Base-by-base conservation (phyloP, 305 asterid genomes). In the Caryopteris hybrid region DNA sequence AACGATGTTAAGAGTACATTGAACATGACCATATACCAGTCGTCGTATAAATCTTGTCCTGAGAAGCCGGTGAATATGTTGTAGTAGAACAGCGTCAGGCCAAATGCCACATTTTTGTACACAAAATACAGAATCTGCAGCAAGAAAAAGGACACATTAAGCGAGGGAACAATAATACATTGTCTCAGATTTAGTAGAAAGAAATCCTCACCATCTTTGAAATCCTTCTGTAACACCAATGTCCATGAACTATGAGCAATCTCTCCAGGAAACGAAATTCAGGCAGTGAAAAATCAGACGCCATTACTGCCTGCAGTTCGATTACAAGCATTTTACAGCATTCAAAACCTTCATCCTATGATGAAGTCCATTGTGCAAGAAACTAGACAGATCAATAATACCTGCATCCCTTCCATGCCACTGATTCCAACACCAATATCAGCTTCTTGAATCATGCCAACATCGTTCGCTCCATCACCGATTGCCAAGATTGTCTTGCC, bases 381-480 rank as follows among this genome's bases (percentile, higher is more conserved):
- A 25, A 53, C 11, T 22, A 12, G 23, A 53, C 29, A 11, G 1
- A 53, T 5, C 0, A 4, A 13, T n/a, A 46, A 17, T 29, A 69
- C 96, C 91, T 88, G 98, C 98, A 91, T 89, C 47, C 98, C 97
- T 81, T 91, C 97, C 79, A 87, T 84, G 43, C 97, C 97, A 79
- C 97, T 90, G 67, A 90, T 88, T 22, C 97, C 97, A 18, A 90
- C 83, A 47, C 97, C 97, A 58, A 90, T 90, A 43, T 88, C 96
- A 60, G 97, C 97, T 88, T 91, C 97, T 58, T 91, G 97, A 67
- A 91, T 88, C 97, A 91, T 91, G 21, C 97, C 97, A 20, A 90
- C 97, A 56, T 90, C 96, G 76, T 90, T 90, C 64, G 97, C 97
- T n/a, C 97, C 97, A 69, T 91, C 97, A 0, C 97, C 97, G 18